A percentile compares a stretch with the other conserved stretches of the same genome.
phyloP scores from a whole-genome alignment of 495 filamentous ascomycete genomes.

The Penicillium cataractarum region DNA sequence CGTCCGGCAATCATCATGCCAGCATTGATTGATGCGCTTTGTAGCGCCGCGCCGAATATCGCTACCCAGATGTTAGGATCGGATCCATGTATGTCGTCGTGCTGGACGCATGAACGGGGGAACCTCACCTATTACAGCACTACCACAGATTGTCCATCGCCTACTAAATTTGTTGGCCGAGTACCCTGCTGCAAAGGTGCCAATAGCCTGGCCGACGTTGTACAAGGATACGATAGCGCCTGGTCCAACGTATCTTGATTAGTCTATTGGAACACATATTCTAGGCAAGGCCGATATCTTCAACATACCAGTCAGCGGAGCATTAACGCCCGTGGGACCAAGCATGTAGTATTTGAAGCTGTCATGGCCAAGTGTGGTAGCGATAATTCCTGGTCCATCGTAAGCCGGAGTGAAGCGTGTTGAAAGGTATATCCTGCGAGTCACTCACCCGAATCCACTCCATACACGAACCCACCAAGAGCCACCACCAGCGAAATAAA shows the following conservation, averaged over 20 bases:
- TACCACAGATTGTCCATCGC: slow-evolving; percentile 32
- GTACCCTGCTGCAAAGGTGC: slow-evolving; percentile 29
- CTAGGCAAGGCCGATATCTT: too few relatives aligned
- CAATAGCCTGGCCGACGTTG: slow-evolving; percentile 33
- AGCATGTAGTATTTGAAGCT: slow-evolving; percentile 33
- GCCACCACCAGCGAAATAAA: too few relatives aligned
- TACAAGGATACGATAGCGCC: slow-evolving; percentile 39
- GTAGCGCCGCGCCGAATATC: slow-evolving; percentile 33
- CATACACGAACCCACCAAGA: too few relatives aligned
- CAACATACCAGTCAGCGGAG: slow-evolving; percentile 21
- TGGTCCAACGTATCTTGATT: neutral
- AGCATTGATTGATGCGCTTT: slow-evolving; percentile 44
- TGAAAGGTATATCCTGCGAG: too few relatives aligned
- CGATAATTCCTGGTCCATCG: slow-evolving; percentile 29
- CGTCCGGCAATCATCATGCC: slow-evolving; percentile 41
- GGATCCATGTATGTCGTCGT: too few relatives aligned
- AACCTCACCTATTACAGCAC: slow-evolving; percentile 49
- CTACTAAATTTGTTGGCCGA: slow-evolving; percentile 29
- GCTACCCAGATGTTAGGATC: too few relatives aligned
- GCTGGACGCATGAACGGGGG: too few relatives aligned
- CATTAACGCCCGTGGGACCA: slow-evolving; percentile 23
- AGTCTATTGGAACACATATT: too few relatives aligned
- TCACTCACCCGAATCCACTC: too few relatives aligned
- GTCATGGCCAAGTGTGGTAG: slow-evolving; percentile 33
- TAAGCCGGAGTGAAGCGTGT: too few relatives aligned